A percentile compares a stretch with the other conserved stretches of the same genome.
Conservation (phyloP, 2,329 filamentous ascomycete genomes). For the Camillea tinctor region DNA sequence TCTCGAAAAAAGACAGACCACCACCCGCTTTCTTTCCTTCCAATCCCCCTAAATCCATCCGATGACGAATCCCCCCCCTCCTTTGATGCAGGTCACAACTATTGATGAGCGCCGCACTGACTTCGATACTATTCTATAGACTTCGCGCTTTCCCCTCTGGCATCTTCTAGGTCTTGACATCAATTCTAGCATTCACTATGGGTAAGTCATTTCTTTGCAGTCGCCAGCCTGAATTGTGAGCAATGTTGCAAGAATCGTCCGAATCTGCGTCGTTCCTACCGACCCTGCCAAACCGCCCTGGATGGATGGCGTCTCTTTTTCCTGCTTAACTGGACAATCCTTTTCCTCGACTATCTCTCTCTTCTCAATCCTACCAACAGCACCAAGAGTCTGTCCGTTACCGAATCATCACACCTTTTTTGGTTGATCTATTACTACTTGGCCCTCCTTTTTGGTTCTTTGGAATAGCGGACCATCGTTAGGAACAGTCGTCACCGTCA, state of each 20-base stretch:
- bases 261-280: slow-evolving; percentile 12
- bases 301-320: slow-evolving; percentile 7
- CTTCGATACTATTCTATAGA: slow-evolving; percentile 21
- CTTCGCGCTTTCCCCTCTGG: slow-evolving; percentile 25
- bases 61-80: slow-evolving; percentile 4
- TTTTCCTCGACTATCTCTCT: slow-evolving; percentile 11
- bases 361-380: slow-evolving; percentile 18
- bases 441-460: slow-evolving; percentile 38
- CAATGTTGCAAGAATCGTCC: slow-evolving; percentile 25
- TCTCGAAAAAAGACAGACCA: background rate
- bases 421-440: slow-evolving; percentile 50
- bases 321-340: slow-evolving; percentile 7
- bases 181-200: slow-evolving; percentile 40
- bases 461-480: slow-evolving; percentile 36
- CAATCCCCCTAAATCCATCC: background rate
- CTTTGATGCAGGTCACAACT: slow-evolving; percentile 5
- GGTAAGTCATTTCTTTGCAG: slow-evolving; percentile 42
- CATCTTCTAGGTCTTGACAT: slow-evolving; percentile 29
- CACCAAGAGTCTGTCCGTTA: slow-evolving; percentile 26
- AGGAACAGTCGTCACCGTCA: slow-evolving; percentile 32
- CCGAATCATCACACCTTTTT: slow-evolving; percentile 26
- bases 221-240: slow-evolving; percentile 21
- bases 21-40: background rate
- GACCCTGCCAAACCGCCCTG: slow-evolving; percentile 13
- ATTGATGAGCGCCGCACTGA: slow-evolving; percentile 23